phyloP scores from a whole-genome alignment of 2,329 filamentous ascomycete genomes.

The Rhynchosporium agropyri region DNA sequence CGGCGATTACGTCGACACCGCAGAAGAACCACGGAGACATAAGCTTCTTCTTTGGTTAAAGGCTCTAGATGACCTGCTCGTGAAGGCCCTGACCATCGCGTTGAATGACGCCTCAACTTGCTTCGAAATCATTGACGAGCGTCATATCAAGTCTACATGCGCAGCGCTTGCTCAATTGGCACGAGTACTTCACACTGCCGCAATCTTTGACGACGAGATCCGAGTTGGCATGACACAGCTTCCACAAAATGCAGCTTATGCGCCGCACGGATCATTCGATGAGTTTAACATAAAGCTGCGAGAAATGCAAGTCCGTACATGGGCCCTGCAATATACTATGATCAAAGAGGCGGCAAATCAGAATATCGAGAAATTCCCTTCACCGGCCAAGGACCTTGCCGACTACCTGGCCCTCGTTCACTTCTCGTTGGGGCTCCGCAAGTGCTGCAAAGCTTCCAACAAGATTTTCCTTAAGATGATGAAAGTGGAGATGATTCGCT shows the following conservation, averaged over 20 bases:
- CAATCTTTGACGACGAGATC: slow-evolving; percentile 84
- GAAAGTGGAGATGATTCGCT: slow-evolving; percentile 78
- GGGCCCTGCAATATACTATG: slow-evolving; percentile 84
- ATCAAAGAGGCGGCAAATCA: slow-evolving; percentile 75
- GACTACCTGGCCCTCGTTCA: slow-evolving; percentile 82
- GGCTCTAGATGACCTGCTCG: slow-evolving; percentile 75
- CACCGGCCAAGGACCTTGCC: slow-evolving; percentile 71
- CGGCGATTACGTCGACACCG: slow-evolving; percentile 55
- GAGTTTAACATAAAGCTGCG: slow-evolving; percentile 70
- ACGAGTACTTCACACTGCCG: slow-evolving; percentile 75
- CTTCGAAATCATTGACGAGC: slow-evolving; percentile 83
- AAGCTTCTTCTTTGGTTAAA: slow-evolving; percentile 77
- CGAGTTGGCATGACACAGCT: slow-evolving; percentile 71
- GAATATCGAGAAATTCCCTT: slow-evolving; percentile 63
- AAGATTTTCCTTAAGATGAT: slow-evolving; percentile 89
- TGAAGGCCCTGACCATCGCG: slow-evolving; percentile 69
- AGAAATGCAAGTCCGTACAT: slow-evolving; percentile 84
- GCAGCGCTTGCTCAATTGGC: slow-evolving; percentile 71
- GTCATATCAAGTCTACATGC: slow-evolving; percentile 74
- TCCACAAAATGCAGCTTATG: slow-evolving; percentile 57
- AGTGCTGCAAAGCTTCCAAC: slow-evolving; percentile 81
- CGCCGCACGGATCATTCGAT: slow-evolving; percentile 48
- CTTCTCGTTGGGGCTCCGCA: slow-evolving; percentile 79
- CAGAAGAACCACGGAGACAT: slow-evolving; percentile 66
- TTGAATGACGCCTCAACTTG: slow-evolving; percentile 65